Evolutionary conservation across 2,329 filamentous ascomycete species (phyloP).

Genomic region (Beauveria sp.): DNA sequence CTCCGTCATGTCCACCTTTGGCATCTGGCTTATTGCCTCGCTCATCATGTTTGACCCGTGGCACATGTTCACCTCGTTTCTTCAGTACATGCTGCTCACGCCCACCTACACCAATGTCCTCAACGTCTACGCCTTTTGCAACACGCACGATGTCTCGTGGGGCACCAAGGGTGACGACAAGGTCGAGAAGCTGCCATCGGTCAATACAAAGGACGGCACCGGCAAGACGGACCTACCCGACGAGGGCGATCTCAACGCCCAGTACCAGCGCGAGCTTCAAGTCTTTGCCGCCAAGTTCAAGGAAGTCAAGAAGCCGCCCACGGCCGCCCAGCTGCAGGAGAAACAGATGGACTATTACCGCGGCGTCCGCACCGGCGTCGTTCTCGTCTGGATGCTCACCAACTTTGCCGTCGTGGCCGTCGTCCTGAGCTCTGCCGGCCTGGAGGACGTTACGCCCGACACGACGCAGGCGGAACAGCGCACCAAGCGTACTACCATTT

Average conservation of each 20-base stretch:
- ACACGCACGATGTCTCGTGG: constrained; percentile 96
- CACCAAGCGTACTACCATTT: constrained; percentile 61
- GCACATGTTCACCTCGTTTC: constrained; percentile 96
- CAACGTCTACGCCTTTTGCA: constrained; percentile 98
- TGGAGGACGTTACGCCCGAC: constrained; percentile 55
- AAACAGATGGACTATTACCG: constrained; percentile 98
- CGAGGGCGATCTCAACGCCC: constrained; percentile 87
- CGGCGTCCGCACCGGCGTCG: constrained; percentile 85
- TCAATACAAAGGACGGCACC: constrained; percentile 77
- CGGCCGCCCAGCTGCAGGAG: constrained; percentile 53
- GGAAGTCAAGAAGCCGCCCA: constrained; percentile 57
- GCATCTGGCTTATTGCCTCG: constrained; percentile 86
- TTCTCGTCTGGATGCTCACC: constrained; percentile 92
- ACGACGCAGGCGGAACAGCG: constrained; percentile 32
- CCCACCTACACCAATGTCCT: constrained; percentile 97
- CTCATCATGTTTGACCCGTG: constrained; percentile 96
- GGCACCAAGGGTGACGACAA: constrained; percentile 98
- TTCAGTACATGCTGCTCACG: constrained; percentile 90
- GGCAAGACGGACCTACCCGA: constrained; percentile 95
- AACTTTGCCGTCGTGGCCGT: constrained; percentile 84
- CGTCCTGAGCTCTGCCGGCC: constrained; percentile 76
- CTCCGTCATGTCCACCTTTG: constrained; percentile 83
- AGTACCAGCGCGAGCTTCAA: constrained; percentile 79
- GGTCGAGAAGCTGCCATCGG: constrained; percentile 79
- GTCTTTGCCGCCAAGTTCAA: constrained; percentile 69